Evolutionary conservation across 2,329 filamentous ascomycete species (phyloP), one percentile per base, ranked within the genome.

Genomic region (Trichoderma sp.): DNA sequence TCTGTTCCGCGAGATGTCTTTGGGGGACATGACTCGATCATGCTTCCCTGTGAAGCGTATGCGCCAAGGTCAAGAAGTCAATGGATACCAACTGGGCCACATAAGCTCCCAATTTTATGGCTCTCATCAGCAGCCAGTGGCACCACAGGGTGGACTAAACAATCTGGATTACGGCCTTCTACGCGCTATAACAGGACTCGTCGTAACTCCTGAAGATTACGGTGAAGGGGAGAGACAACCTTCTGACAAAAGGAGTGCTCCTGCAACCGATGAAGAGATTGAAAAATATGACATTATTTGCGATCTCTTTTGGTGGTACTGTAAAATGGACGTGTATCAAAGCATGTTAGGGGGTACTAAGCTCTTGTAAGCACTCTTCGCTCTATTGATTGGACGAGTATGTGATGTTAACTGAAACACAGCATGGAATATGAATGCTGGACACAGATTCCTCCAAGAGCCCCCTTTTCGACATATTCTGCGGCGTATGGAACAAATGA

Each of bases 241-340:
- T 2, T 70, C 77, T 6, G 74, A 77, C 24, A 71, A 73, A n/a
- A 68, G 72, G 3, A 68, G 65, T 7, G 46, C 68, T 11, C 70
- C 70, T 5, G 71, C 75, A 7, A 86, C 85, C 1, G 81, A 85
- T 43, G 84, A 82, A 70, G 94, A 98, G 70, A 85, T 97, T 59
- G 90, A 93, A 71, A 89, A 87, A 51, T 97, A 92, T 75, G 91
- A 96, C 75, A 90, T 91, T 18, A 84, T 96, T 49, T 89, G 91
- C 72, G 96, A 98, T 79, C 81, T 98, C 5, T 96, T 91, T 76
- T 99, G 95, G 94, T 97, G 94, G 92, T 97, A 94, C 77, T 90
- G 88, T 74, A 97, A 97, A 79, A 96, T 97, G 83, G 96, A 98
- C 77, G 89, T 92, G 10, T 96, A 95, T 74, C 95, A 97, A 78